Conservation (phyloP, 2,329 filamentous ascomycete species). For the Colletotrichum neosansevieriae region DNA sequence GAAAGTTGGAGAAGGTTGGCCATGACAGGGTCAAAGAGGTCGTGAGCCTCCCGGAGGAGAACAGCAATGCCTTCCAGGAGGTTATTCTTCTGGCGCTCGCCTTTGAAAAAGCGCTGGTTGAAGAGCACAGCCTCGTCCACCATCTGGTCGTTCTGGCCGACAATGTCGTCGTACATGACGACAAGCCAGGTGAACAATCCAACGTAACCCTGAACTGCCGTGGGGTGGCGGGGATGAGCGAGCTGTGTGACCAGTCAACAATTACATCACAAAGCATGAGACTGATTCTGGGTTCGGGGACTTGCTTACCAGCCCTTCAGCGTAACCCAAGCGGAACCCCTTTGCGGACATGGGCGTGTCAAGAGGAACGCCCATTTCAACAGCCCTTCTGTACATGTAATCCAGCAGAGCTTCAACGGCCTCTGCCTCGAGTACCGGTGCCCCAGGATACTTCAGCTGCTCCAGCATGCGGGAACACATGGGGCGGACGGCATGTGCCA, state of each 20-base stretch:
- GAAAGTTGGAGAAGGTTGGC: constrained; percentile 42
- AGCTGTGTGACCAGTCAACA: constrained; percentile 37
- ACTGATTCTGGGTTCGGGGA: not conserved
- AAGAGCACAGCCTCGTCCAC: constrained; percentile 40
- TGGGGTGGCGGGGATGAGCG: constrained; percentile 41
- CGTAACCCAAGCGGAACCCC: constrained; percentile 41
- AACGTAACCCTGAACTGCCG: constrained; percentile 41
- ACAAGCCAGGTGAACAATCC: constrained; percentile 44
- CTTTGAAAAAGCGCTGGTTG: constrained; percentile 41
- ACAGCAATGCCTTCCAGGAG: constrained; percentile 40
- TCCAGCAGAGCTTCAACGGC: constrained; percentile 38
- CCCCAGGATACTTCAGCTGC: constrained; percentile 38
- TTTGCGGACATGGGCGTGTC: constrained; percentile 41
- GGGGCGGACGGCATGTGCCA: constrained; percentile 26
- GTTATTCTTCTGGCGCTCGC: constrained; percentile 41
- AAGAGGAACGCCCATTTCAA: constrained; percentile 40
- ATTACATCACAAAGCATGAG: constrained; percentile 4
- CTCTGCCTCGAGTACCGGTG: constrained; percentile 36
- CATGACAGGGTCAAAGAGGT: constrained; percentile 41
- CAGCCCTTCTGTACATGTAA: constrained; percentile 42
- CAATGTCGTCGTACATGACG: constrained; percentile 43
- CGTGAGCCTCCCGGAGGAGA: constrained; percentile 41
- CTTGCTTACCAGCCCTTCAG: constrained; percentile 37
- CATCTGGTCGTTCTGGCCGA: constrained; percentile 41
- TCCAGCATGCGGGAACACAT: constrained; percentile 34